Conservation (phyloP, 768 basidiomycete species). For the Pleurotus ostreatus region DNA sequence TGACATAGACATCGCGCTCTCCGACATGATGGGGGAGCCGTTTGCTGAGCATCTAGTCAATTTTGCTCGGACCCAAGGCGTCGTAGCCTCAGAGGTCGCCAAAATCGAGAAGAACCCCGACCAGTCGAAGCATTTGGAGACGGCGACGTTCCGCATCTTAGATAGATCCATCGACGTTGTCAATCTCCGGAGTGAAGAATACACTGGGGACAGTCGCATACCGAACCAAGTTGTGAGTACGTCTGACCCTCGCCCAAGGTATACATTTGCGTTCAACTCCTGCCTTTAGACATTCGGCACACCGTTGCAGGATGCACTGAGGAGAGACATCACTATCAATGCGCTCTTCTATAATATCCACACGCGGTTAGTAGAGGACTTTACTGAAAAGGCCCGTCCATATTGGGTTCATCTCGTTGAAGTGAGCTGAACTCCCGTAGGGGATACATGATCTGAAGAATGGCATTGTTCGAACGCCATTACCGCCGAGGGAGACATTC, state of each 20-base stretch:
- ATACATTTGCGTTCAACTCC: not conserved
- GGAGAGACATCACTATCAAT: slow-evolving; percentile 95
- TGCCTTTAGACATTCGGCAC: slow-evolving; percentile 78
- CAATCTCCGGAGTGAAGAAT: slow-evolving; percentile 89
- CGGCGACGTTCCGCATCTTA: slow-evolving; percentile 78
- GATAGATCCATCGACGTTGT: slow-evolving; percentile 90
- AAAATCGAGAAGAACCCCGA: slow-evolving; percentile 93
- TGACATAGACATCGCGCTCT: slow-evolving; percentile 92
- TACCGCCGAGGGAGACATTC: slow-evolving; percentile 86
- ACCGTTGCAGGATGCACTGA: slow-evolving; percentile 82
- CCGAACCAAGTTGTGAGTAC: slow-evolving; percentile 77
- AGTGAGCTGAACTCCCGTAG: slow-evolving; percentile 28
- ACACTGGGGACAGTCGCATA: slow-evolving; percentile 83
- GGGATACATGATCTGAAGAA: slow-evolving; percentile 81
- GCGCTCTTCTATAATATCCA: slow-evolving; percentile 96
- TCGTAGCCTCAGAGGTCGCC: slow-evolving; percentile 58
- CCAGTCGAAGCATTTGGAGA: slow-evolving; percentile 97
- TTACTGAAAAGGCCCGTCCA: slow-evolving; percentile 62
- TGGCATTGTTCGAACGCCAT: slow-evolving; percentile 83
- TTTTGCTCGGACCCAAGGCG: slow-evolving; percentile 49
- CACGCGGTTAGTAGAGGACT: slow-evolving; percentile 79
- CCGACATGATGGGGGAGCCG: slow-evolving; percentile 82
- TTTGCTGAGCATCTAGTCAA: slow-evolving; percentile 79
- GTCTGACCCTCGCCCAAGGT: not conserved
- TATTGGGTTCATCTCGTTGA: not conserved